Percentiles rank a stretch among this genome's conserved stretches.
Conservation (phyloP, 768 basidiomycete genomes). For the Lyophyllum semitale region DNA sequence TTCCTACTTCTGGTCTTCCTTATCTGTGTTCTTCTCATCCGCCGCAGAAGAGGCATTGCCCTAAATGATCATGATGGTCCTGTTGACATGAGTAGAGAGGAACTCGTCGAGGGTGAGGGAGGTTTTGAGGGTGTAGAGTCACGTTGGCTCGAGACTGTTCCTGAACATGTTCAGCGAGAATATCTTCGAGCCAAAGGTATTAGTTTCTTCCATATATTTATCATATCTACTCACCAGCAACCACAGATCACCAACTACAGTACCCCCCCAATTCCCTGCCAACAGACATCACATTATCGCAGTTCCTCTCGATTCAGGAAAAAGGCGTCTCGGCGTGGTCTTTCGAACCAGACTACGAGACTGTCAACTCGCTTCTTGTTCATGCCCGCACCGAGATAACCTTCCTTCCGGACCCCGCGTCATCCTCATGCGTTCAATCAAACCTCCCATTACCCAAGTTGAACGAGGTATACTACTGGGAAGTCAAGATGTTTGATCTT, state of each 20-base stretch:
- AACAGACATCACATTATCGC: slow-evolving; percentile 97
- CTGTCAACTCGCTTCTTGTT: slow-evolving; percentile 88
- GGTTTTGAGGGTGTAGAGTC: slow-evolving; percentile 91
- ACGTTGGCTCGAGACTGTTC: slow-evolving; percentile 87
- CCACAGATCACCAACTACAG: slow-evolving; percentile 75
- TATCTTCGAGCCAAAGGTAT: slow-evolving; percentile 90
- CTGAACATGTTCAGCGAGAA: slow-evolving; percentile 62
- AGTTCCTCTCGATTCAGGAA: slow-evolving; percentile 98
- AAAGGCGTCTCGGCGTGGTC: slow-evolving; percentile 99
- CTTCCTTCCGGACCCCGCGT: slow-evolving; percentile 94
- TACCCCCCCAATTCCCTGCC: slow-evolving; percentile 96
- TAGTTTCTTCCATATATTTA: slow-evolving; percentile 7
- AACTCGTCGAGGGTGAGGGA: slow-evolving; percentile 88
- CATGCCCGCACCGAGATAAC: slow-evolving; percentile 97
- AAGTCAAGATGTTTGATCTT: slow-evolving; percentile 98
- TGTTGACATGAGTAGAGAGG: slow-evolving; percentile 89
- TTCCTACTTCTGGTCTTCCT: slow-evolving; percentile 92
- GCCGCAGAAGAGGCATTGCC: slow-evolving; percentile 73
- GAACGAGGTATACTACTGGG: slow-evolving; percentile 99
- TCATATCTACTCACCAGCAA: slow-evolving; percentile 5
- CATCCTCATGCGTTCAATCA: slow-evolving; percentile 93
- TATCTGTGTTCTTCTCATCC: slow-evolving; percentile 83
- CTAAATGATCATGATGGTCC: slow-evolving; percentile 90
- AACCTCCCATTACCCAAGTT: slow-evolving; percentile 96
- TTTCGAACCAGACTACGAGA: slow-evolving; percentile 98